These are phyloP conservation scores for Talaromyces thailandensis DNA, from an alignment of 495 filamentous ascomycete genomes.

Conservation along the genomic window DNA sequence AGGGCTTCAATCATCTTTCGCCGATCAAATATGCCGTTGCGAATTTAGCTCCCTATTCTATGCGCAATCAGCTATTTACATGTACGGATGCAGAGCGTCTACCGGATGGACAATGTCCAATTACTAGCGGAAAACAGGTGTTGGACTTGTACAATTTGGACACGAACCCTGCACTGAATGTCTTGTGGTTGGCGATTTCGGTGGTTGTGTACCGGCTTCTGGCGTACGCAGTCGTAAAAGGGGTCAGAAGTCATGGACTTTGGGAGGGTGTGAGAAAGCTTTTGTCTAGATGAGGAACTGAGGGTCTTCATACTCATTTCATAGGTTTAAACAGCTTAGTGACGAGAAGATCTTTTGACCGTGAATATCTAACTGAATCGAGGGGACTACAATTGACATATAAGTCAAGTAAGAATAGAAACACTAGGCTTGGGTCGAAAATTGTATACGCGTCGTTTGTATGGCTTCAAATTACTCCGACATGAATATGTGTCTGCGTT, in stretches of 20 bases:
- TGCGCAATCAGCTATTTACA: conserved; percentile 47
- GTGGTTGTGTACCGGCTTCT: conserved; percentile 55
- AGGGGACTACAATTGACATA: too few species aligned
- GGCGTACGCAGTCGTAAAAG: conserved; percentile 52
- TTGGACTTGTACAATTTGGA: conserved; percentile 55
- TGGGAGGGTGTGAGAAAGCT: conserved; percentile 9
- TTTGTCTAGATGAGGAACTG: background rate
- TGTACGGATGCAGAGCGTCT: conserved; percentile 48
- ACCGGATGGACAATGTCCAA: conserved; percentile 47
- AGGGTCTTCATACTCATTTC: background rate
- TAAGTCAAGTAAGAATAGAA: too few species aligned
- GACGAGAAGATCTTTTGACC: background rate
- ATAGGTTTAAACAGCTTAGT: background rate
- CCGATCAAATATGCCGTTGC: conserved; percentile 59
- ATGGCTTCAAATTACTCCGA: too few species aligned
- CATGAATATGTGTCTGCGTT: too few species aligned
- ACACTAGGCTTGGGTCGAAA: too few species aligned
- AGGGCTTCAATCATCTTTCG: conserved; percentile 58
- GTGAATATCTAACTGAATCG: background rate
- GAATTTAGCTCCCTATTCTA: conserved; percentile 50
- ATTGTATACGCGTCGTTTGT: too few species aligned
- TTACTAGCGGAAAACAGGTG: conserved; percentile 53
- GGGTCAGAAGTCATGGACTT: conserved; percentile 22
- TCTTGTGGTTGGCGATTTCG: conserved; percentile 49
- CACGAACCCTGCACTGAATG: conserved; percentile 43